phyloP scores from a whole-genome alignment of 345 rosid genomes.

The Brassica carinata region DNA sequence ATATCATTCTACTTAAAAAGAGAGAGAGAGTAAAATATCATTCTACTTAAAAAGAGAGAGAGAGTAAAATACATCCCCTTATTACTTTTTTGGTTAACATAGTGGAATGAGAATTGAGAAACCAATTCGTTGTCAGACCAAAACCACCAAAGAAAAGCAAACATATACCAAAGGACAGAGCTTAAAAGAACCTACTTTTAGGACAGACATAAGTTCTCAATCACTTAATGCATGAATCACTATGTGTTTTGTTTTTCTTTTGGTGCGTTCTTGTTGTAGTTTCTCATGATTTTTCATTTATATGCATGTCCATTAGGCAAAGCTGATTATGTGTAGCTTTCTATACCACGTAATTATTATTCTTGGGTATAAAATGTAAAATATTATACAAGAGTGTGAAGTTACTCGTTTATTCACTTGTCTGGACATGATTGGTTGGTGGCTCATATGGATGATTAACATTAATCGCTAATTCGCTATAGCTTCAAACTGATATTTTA shows the following conservation, averaged over 20 bases:
- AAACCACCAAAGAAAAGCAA: slow-evolving; percentile 20
- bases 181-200: slow-evolving; percentile 13
- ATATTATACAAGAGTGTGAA: neutral
- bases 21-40: too few species aligned
- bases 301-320: slow-evolving; percentile 9
- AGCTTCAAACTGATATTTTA: neutral
- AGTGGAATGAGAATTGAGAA: neutral
- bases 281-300: neutral
- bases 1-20: too few species aligned
- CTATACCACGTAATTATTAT: slow-evolving; percentile 12
- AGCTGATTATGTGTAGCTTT: slow-evolving; percentile 21
- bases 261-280: slow-evolving; percentile 36
- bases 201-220: neutral
- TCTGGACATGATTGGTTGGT: slow-evolving; percentile 6
- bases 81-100: neutral
- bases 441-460: too few species aligned
- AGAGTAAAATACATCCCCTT: too few species aligned
- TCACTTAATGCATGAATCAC: slow-evolving; percentile 2
- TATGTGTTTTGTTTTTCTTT: slow-evolving; percentile 7
- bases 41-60: too few species aligned
- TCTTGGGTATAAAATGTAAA: neutral
- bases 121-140: slow-evolving; percentile 1
- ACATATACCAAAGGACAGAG: slow-evolving; percentile 30
- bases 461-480: neutral
- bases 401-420: slow-evolving; percentile 3